phyloP scores from a whole-genome alignment of 495 filamentous ascomycete genomes.

The Penicillium macrosclerotiorum region DNA sequence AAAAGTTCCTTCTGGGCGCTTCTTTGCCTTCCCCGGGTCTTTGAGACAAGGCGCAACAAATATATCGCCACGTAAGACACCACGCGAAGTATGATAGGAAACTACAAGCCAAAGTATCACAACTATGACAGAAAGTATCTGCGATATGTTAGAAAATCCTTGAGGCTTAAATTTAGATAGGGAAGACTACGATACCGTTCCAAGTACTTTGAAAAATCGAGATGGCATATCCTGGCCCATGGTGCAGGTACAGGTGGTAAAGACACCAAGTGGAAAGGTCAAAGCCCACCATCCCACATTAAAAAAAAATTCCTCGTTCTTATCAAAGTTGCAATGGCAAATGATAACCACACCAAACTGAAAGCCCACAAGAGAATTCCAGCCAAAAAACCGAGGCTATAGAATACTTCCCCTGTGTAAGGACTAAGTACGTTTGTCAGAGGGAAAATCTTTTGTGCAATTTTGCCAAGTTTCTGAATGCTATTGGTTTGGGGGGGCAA shows the following conservation, averaged over 20 bases:
- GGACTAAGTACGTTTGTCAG: constrained; percentile 7
- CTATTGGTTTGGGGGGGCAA: too few species aligned
- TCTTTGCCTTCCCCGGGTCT: neutral
- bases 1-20: neutral
- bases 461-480: constrained; percentile 35
- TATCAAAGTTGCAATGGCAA: constrained; percentile 35
- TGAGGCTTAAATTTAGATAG: neutral
- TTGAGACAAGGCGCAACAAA: constrained; percentile 10
- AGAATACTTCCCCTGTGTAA: constrained; percentile 31
- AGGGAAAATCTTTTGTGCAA: constrained; percentile 26
- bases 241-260: constrained; percentile 38
- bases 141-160: neutral
- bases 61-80: neutral
- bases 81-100: neutral
- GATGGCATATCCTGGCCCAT: constrained; percentile 43
- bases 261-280: constrained; percentile 52
- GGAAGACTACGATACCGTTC: constrained; percentile 26
- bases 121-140: constrained; percentile 11
- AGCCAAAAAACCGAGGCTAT: constrained; percentile 34
- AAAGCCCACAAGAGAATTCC: constrained; percentile 44
- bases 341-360: constrained; percentile 40
- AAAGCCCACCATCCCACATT: constrained; percentile 62
- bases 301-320: constrained; percentile 46
- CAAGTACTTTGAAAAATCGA: constrained; percentile 44
- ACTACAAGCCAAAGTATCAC: constrained; percentile 9